Conservation (phyloP, 179 eudicot genomes). For the Beta lomatogona region DNA sequence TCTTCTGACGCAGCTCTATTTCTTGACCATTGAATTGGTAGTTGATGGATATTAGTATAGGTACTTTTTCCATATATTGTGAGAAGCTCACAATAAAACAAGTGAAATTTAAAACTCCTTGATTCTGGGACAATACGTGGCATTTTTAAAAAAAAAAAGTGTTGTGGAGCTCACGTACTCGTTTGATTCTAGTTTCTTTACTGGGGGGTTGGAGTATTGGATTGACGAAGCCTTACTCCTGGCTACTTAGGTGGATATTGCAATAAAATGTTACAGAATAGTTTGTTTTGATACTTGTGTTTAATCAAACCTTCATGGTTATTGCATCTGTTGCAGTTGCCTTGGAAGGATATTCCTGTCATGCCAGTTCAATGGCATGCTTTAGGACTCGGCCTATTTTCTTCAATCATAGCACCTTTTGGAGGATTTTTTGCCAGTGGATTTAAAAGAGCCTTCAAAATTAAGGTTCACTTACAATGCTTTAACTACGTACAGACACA, state of each 20-base stretch:
- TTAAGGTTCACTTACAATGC: constrained; percentile 57
- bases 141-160: not conserved
- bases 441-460: constrained; percentile 95
- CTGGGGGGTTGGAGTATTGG: not conserved
- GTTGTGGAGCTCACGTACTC: not conserved
- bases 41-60: not conserved
- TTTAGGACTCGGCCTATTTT: constrained; percentile 77
- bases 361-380: constrained; percentile 97
- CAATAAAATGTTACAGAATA: not conserved
- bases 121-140: too few species aligned
- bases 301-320: constrained; percentile 13
- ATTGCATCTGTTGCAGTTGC: constrained; percentile 56
- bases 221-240: not conserved
- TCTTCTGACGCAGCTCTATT: not conserved
- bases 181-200: not conserved
- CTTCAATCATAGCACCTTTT: constrained; percentile 97
- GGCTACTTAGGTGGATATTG: not conserved
- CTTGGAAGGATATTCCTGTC: constrained; percentile 68
- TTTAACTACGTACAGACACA: not conserved
- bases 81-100: too few species aligned
- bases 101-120: too few species aligned
- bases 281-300: not conserved
- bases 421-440: constrained; percentile 99
- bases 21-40: not conserved
- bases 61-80: too few species aligned